A percentile compares a stretch with the other conserved stretches of the same genome.
These are phyloP conservation scores for Phytophthora pini DNA, from an alignment of 352 stramenopile genomes.

Conservation along the genomic window DNA sequence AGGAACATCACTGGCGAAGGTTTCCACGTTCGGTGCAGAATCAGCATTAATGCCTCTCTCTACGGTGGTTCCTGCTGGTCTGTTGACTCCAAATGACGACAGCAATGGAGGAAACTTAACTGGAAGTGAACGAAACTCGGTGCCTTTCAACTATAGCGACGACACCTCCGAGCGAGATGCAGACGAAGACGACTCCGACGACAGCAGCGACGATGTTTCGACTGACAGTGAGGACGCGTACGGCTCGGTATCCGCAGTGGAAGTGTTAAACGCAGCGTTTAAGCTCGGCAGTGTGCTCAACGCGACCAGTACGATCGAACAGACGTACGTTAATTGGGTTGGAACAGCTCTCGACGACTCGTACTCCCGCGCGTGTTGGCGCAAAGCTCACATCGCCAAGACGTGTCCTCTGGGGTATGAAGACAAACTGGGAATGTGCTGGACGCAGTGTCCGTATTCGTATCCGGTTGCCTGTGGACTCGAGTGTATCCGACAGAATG, in stretches of 20 bases:
- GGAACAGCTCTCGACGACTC: constrained; percentile 10
- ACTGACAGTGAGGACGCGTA: constrained; percentile 7
- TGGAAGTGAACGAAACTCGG: background rate
- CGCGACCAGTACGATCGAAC: constrained; percentile 38
- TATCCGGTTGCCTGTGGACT: constrained; percentile 54
- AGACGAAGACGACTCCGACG: constrained; percentile 12
- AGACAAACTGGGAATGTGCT: constrained; percentile 38
- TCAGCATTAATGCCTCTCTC: constrained; percentile 2
- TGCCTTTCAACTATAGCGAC: background rate
- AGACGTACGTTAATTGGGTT: constrained; percentile 44
- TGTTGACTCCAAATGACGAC: constrained; percentile 1
- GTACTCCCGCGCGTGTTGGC: constrained; percentile 38
- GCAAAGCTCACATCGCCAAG: constrained; percentile 45
- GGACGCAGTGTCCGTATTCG: constrained; percentile 47
- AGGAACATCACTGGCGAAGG: background rate
- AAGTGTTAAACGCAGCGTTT: constrained; percentile 20
- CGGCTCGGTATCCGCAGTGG: background rate
- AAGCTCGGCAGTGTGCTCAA: constrained; percentile 35
- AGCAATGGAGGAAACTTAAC: background rate
- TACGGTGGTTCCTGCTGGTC: constrained; percentile 1
- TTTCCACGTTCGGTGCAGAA: constrained; percentile 8
- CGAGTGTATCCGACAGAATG: constrained; percentile 51
- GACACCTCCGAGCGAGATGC: constrained; percentile 3
- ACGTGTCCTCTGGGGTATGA: constrained; percentile 43
- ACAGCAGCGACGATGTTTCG: constrained; percentile 7